Evolutionary conservation across 2,329 filamentous ascomycete genomes (phyloP), one percentile per base, ranked within the genome.

Genomic region (Phyllosticta capitalensis): DNA sequence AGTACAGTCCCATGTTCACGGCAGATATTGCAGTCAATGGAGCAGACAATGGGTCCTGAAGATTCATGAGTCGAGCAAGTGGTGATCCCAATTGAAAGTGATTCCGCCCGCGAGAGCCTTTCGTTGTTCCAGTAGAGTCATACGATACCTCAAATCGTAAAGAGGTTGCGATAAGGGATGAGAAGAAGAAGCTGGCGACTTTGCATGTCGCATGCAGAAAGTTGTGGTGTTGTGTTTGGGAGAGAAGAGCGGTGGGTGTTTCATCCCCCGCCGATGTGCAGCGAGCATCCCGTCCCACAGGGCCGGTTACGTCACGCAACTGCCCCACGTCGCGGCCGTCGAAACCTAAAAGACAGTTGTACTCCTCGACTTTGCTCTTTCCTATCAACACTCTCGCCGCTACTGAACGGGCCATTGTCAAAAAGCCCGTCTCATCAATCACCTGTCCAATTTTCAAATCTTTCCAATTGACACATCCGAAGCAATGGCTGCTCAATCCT

Each of bases 401-500:
- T 38, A 14, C 17, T 1, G 10, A 17, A 38, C 30, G 30, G 30
- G 17, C 30, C 9, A 12, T 17, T 38, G 12, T 38, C 30, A 17
- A 38, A 1, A 14, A 2, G 30, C 17, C 30, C 30, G 5, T 12
- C 30, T 38, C 9, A 1, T 12, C 30, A 38, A 38, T 38, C 17
- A 14, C 30, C 30, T 12, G 10, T 38, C 30, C 12, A 38, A 10
- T 14, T 12, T 38, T 38, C 10, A 38, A 38, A 38, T 38, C 30
- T 38, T 51, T 21, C 2, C 49, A 51, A 22, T 51, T 21, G 49
- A 22, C 19, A 17, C 7, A 5, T 14, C n/a, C 20, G 19, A 51
- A 20, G 49, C 19, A 51, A 51, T 51, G 49, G 49, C 49, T 19
- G 49, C 49, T 20, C 49, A 7, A n/a, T 12, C 60, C 61, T 86